Conservation (phyloP, 805 yeast genomes). For the Zygosaccharomyces bailii region DNA sequence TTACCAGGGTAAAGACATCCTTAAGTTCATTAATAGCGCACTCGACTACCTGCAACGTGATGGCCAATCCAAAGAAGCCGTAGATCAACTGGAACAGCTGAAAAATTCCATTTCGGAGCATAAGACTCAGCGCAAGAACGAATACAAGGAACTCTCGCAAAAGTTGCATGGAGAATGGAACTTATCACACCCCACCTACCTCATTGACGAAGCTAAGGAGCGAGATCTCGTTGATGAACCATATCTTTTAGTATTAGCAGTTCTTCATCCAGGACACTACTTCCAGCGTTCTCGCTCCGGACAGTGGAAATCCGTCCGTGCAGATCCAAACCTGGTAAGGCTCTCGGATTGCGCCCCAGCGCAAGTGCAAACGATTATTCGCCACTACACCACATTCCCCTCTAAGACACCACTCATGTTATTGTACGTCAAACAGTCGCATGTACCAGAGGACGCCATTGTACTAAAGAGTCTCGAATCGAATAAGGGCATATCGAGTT, state of each 20-base stretch:
- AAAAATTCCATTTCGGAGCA: slow-evolving; percentile 16
- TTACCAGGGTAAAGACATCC: slow-evolving; percentile 33
- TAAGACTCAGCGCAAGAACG: slow-evolving; percentile 24
- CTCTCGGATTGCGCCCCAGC: slow-evolving; percentile 3
- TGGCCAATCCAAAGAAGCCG: slow-evolving; percentile 10
- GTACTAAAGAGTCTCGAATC: slow-evolving; percentile 18
- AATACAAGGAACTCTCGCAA: slow-evolving; percentile 28
- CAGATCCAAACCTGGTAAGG: slow-evolving; percentile 4
- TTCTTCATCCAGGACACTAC: slow-evolving; percentile 32
- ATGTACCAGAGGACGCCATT: slow-evolving; percentile 19
- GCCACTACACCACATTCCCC: slow-evolving; percentile 24
- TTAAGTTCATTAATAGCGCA: slow-evolving; percentile 29
- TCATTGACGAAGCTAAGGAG: slow-evolving; percentile 24
- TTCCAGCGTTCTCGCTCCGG: slow-evolving; percentile 21
- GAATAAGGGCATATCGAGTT: slow-evolving; percentile 25
- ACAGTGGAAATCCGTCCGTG: slow-evolving; percentile 23
- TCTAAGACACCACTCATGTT: slow-evolving; percentile 35
- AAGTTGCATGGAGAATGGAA: slow-evolving; percentile 30
- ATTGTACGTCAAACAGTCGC: slow-evolving; percentile 23
- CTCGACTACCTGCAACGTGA: slow-evolving; percentile 26
- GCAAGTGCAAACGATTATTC: slow-evolving; percentile 23
- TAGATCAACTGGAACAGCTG: slow-evolving; percentile 13
- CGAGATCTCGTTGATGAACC: slow-evolving; percentile 30
- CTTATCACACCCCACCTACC: slow-evolving; percentile 28
- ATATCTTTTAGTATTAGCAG: slow-evolving; percentile 25